These are phyloP conservation scores for Pittosporum tobira DNA, from an alignment of 129 eudicot species.

Conservation along the genomic window DNA sequence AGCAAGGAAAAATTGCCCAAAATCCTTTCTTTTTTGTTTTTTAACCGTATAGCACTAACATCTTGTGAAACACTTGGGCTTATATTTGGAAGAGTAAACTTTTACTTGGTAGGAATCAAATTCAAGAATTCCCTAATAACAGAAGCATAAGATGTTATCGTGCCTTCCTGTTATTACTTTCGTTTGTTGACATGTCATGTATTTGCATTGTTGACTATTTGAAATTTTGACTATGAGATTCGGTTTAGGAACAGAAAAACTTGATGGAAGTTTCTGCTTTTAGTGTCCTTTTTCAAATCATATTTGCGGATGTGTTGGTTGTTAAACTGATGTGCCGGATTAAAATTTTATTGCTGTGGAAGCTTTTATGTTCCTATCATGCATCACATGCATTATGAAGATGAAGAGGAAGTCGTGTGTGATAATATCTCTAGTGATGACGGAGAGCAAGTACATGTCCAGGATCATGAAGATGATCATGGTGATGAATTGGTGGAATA, in stretches of 20 bases:
- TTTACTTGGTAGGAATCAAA: too few species aligned
- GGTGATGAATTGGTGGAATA: too few species aligned
- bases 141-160: constrained; percentile 26
- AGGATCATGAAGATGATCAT: too few species aligned
- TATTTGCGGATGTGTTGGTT: background rate
- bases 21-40: too few species aligned
- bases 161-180: background rate
- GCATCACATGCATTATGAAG: background rate
- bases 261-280: background rate
- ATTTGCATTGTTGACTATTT: constrained; percentile 9
- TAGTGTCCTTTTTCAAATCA: background rate
- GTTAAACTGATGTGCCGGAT: background rate
- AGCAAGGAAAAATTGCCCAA: too few species aligned
- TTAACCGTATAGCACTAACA: too few species aligned
- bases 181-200: constrained; percentile 12
- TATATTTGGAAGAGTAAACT: too few species aligned
- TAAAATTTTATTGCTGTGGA: background rate
- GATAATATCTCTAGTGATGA: too few species aligned
- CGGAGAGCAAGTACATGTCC: too few species aligned
- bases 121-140: too few species aligned
- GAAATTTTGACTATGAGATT: constrained; percentile 20
- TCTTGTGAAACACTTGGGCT: too few species aligned
- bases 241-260: constrained; percentile 14
- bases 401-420: too few species aligned
- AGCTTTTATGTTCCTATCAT: background rate